Conservation (phyloP, 1,284 basidiomycete genomes). For the Cutaneotrichosporon dermatis region DNA sequence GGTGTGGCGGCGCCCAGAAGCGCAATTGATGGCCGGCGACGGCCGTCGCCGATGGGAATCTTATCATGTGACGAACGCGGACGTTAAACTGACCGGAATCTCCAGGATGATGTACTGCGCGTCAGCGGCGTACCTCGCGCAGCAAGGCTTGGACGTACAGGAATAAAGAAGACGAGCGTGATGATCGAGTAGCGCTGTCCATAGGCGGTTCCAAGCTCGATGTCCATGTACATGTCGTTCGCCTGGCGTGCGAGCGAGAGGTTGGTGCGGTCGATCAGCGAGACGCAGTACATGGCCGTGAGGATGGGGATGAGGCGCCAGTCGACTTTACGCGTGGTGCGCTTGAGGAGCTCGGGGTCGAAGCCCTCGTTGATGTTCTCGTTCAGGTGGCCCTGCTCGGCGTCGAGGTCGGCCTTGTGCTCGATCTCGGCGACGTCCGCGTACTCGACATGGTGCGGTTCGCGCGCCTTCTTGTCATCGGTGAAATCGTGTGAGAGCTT, state of each 20-base stretch:
- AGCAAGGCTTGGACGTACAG: neutral
- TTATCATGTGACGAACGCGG: neutral
- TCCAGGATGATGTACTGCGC: conserved; percentile 43
- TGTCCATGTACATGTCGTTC: conserved; percentile 24
- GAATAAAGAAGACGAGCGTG: conserved; percentile 40
- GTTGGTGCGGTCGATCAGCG: conserved; percentile 22
- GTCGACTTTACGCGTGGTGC: conserved; percentile 19
- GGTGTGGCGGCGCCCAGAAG: no score
- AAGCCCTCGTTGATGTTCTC: conserved; percentile 13
- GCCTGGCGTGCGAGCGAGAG: conserved; percentile 19
- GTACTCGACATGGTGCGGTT: neutral
- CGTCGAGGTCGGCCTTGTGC: neutral
- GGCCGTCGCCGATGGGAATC: no score
- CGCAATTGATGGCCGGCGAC: no score
- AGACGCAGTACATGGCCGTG: conserved; percentile 17
- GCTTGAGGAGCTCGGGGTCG: conserved; percentile 7
- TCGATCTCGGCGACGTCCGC: neutral
- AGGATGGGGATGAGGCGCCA: conserved; percentile 18
- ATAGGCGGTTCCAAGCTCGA: conserved; percentile 22
- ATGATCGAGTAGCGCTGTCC: conserved; percentile 46
- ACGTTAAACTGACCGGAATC: conserved; percentile 8
- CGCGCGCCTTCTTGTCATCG: neutral
- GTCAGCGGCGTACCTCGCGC: neutral
- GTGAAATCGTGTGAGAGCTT: no score
- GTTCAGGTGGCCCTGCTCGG: neutral